Percentiles rank a stretch among this genome's conserved stretches.
phyloP scores from a whole-genome alignment of 148 eudicot species.

The Vaccinium macrocarpon region DNA sequence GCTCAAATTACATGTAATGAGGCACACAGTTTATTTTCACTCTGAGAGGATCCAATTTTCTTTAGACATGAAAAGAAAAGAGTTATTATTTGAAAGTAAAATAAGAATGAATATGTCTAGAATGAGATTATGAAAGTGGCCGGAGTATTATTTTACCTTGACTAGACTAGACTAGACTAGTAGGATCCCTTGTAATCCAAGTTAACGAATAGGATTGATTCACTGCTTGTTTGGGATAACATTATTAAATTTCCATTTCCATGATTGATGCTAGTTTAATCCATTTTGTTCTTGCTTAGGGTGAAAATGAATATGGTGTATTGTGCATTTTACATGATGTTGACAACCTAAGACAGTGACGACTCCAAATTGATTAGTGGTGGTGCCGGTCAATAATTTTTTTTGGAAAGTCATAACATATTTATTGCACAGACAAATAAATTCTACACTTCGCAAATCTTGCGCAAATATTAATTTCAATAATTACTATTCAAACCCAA shows the following conservation, averaged over 20 bases:
- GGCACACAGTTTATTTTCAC: not conserved
- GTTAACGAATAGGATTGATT: constrained; percentile 12
- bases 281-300: too few species aligned
- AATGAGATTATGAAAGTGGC: not conserved
- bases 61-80: not conserved
- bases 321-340: not conserved
- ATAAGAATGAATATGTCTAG: not conserved
- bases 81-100: not conserved
- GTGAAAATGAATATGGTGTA: not conserved
- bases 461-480: too few species aligned
- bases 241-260: not conserved
- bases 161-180: not conserved
- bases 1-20: not conserved
- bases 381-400: too few species aligned
- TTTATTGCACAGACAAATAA: too few species aligned
- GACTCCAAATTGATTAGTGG: too few species aligned
- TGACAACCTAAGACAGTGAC: not conserved
- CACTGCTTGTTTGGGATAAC: not conserved
- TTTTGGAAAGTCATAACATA: too few species aligned
- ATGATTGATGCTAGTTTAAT: not conserved
- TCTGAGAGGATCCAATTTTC: not conserved
- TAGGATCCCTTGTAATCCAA: constrained; percentile 26
- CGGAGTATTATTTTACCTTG: not conserved
- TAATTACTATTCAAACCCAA: too few species aligned
- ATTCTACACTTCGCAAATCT: too few species aligned